phyloP scores from a whole-genome alignment of 768 basidiomycete species.

The Termitomyces sp. region DNA sequence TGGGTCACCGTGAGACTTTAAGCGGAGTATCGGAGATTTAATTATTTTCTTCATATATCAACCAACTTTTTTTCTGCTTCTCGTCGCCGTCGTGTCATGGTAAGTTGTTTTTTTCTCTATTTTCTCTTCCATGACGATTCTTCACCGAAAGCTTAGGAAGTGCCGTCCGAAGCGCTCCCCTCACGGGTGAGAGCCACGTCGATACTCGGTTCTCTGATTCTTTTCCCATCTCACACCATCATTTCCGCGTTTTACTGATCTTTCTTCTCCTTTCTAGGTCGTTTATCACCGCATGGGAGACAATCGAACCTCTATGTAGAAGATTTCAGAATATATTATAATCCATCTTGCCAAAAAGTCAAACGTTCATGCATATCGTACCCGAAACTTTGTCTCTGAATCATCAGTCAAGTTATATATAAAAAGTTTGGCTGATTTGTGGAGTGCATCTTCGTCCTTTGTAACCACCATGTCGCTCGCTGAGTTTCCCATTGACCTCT shows the following conservation, averaged over 20 bases:
- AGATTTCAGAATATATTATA: neutral
- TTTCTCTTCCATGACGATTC: slow-evolving; percentile 35
- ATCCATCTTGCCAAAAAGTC: neutral
- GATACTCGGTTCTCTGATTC: slow-evolving; percentile 54
- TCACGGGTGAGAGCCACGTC: slow-evolving; percentile 35
- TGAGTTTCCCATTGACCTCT: slow-evolving; percentile 77
- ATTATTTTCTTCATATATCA: neutral
- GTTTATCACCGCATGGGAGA: too few relatives aligned
- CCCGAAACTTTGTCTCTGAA: slow-evolving; percentile 5
- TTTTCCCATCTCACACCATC: neutral
- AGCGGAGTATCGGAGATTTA: neutral
- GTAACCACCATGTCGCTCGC: slow-evolving; percentile 24
- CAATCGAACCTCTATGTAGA: neutral
- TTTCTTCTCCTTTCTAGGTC: too few relatives aligned
- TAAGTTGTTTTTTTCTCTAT: neutral
- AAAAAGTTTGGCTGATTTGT: neutral
- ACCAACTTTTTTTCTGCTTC: neutral
- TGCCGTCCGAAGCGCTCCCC: slow-evolving; percentile 51
- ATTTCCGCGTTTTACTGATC: too few relatives aligned
- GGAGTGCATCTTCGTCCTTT: neutral
- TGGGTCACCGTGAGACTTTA: neutral
- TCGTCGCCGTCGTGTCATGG: neutral
- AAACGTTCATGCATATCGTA: neutral
- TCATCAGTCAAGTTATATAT: neutral
- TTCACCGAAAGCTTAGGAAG: slow-evolving; percentile 52